Evolutionary conservation across 805 yeast genomes (phyloP).

Genomic region (Lipomyces yamanashiensis): DNA sequence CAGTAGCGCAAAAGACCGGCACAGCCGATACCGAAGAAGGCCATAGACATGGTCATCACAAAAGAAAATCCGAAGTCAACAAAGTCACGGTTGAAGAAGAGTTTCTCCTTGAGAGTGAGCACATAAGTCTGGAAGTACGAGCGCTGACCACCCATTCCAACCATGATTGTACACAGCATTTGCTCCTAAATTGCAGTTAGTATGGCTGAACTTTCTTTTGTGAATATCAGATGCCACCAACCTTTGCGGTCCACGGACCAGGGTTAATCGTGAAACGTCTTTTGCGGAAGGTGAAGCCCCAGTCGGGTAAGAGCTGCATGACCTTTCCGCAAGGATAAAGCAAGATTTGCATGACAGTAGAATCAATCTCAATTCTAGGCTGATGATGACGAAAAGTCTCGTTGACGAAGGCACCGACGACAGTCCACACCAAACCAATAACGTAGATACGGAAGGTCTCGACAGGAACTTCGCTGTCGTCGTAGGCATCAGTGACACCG

Average conservation of each 20-base stretch:
- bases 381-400: conserved; percentile 56
- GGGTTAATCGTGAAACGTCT: conserved; percentile 54
- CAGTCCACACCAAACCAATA: conserved; percentile 56
- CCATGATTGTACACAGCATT: conserved; percentile 57
- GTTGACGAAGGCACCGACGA: conserved; percentile 62
- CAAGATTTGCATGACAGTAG: conserved; percentile 67
- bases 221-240: not conserved
- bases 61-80: conserved; percentile 55
- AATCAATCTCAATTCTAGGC: conserved; percentile 60
- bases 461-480: conserved; percentile 32
- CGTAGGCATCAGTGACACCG: conserved; percentile 50
- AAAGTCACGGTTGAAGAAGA: conserved; percentile 17
- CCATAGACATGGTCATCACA: conserved; percentile 58
- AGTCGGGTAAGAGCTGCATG: conserved; percentile 14
- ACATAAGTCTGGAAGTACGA: conserved; percentile 5
- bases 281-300: conserved; percentile 40
- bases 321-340: conserved; percentile 63
- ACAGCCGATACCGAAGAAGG: conserved; percentile 66
- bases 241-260: conserved; percentile 58
- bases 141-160: conserved; percentile 11
- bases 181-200: conserved; percentile 51
- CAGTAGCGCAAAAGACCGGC: conserved; percentile 66
- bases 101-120: not conserved
- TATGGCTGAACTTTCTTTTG: not conserved
- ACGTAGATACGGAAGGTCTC: conserved; percentile 61